Evolutionary conservation across 2,329 filamentous ascomycete species (phyloP).

Genomic region (Fusarium hostae): DNA sequence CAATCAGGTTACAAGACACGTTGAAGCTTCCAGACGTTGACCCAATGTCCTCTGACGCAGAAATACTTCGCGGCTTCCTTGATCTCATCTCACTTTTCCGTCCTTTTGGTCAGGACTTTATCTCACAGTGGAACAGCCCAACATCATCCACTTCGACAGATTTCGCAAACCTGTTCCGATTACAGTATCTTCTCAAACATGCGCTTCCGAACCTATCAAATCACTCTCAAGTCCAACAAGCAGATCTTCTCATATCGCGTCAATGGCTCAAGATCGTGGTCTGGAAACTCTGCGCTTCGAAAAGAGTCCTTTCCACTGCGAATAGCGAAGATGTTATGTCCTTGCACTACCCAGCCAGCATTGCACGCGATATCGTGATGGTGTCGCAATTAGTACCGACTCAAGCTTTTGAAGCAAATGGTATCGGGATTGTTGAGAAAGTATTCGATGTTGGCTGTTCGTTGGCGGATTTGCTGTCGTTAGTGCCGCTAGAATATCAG

Average conservation of each 20-base stretch:
- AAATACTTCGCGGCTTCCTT: conserved; percentile 47
- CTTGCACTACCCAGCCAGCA: conserved; percentile 38
- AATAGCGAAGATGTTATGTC: conserved; percentile 42
- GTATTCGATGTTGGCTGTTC: conserved; percentile 50
- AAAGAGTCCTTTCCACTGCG: conserved; percentile 21
- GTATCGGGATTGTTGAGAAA: conserved; percentile 49
- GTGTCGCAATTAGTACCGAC: conserved; percentile 37
- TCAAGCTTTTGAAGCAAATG: conserved; percentile 48
- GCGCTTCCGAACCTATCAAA: conserved; percentile 14
- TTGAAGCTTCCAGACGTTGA: conserved; percentile 39
- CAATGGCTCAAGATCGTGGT: conserved; percentile 46
- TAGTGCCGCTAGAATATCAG: background rate
- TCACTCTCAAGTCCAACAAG: conserved; percentile 36
- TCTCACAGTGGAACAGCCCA: conserved; percentile 44
- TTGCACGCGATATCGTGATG: conserved; percentile 43
- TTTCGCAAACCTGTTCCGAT: background rate
- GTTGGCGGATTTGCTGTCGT: conserved; percentile 38
- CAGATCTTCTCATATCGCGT: conserved; percentile 42
- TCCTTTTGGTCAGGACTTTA: conserved; percentile 44
- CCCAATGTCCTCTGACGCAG: conserved; percentile 26
- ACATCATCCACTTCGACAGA: background rate
- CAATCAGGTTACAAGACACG: conserved; percentile 41
- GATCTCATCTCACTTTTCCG: conserved; percentile 46
- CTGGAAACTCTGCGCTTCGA: conserved; percentile 45
- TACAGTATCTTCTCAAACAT: conserved; percentile 26